Percentiles rank a stretch among this genome's conserved stretches.
These are phyloP conservation scores for Aspergillus ochraceoroseus DNA, from an alignment of 2,329 filamentous ascomycete genomes.

Conservation along the genomic window DNA sequence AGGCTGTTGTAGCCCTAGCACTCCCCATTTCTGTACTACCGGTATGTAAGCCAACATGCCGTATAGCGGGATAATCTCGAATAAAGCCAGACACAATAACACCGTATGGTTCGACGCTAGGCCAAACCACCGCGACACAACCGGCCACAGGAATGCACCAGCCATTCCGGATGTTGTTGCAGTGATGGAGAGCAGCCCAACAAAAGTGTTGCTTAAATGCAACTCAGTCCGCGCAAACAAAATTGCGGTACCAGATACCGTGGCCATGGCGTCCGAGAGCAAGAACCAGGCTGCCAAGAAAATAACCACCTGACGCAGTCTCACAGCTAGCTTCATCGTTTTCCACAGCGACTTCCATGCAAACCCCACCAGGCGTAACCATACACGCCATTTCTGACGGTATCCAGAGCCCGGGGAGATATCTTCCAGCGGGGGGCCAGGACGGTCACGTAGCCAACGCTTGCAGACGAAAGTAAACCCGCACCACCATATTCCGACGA, in stretches of 20 bases:
- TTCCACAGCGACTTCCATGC: constrained; percentile 78
- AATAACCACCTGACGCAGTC: constrained; percentile 68
- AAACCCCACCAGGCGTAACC: constrained; percentile 65
- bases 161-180: constrained; percentile 73
- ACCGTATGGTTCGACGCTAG: constrained; percentile 78
- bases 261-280: constrained; percentile 83
- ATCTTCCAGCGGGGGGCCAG: constrained; percentile 63
- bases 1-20: constrained; percentile 73
- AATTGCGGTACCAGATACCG: constrained; percentile 83
- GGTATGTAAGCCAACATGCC: constrained; percentile 80
- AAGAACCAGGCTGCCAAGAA: constrained; percentile 88
- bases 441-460: constrained; percentile 73
- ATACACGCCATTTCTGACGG: constrained; percentile 42
- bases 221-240: constrained; percentile 87
- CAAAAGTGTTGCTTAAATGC: constrained; percentile 71
- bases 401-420: constrained; percentile 13
- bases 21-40: constrained; percentile 65
- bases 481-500: constrained; percentile 84
- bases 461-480: constrained; percentile 77
- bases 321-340: constrained; percentile 66
- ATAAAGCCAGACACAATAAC: constrained; percentile 75
- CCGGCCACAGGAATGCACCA: constrained; percentile 80
- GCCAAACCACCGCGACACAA: constrained; percentile 61
- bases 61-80: constrained; percentile 87
- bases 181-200: constrained; percentile 85